phyloP scores from a whole-genome alignment of 306 rosid species.

The Cucumis cinereus region DNA sequence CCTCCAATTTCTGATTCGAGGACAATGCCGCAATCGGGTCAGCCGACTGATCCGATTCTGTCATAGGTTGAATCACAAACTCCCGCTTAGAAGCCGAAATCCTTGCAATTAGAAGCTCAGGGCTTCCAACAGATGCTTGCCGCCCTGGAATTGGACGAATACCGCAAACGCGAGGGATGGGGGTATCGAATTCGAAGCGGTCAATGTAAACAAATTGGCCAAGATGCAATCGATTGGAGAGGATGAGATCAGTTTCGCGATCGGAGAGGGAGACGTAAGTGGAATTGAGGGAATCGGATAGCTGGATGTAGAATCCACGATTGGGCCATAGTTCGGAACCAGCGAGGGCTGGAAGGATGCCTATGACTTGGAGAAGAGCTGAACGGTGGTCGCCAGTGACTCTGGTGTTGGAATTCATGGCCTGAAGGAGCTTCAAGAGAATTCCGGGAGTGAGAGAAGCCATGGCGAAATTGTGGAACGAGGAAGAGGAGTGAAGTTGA shows the following conservation, averaged over 20 bases:
- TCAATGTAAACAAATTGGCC: slow-evolving; percentile 80
- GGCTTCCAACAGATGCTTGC: slow-evolving; percentile 58
- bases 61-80: slow-evolving; percentile 63
- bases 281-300: slow-evolving; percentile 87
- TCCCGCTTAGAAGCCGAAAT: slow-evolving; percentile 41
- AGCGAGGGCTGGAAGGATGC: slow-evolving; percentile 82
- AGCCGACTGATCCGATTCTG: slow-evolving; percentile 45
- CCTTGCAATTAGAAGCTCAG: slow-evolving; percentile 58
- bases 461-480: slow-evolving; percentile 29
- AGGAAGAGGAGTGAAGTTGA: neutral
- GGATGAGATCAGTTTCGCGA: slow-evolving; percentile 66
- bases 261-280: slow-evolving; percentile 83
- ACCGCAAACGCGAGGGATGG: slow-evolving; percentile 48
- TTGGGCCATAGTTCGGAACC: slow-evolving; percentile 81
- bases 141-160: slow-evolving; percentile 78
- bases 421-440: slow-evolving; percentile 62
- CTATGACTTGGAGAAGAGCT: slow-evolving; percentile 80
- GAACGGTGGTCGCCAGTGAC: slow-evolving; percentile 99
- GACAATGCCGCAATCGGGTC: slow-evolving; percentile 55
- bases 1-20: slow-evolving; percentile 25
- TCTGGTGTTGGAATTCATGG: slow-evolving; percentile 67
- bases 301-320: slow-evolving; percentile 82
- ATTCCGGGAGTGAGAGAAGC: slow-evolving; percentile 84
- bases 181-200: slow-evolving; percentile 66
- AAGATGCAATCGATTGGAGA: slow-evolving; percentile 74